Evolutionary conservation across 345 rosid species (phyloP).

Genomic region (Populus ilicifolia): DNA sequence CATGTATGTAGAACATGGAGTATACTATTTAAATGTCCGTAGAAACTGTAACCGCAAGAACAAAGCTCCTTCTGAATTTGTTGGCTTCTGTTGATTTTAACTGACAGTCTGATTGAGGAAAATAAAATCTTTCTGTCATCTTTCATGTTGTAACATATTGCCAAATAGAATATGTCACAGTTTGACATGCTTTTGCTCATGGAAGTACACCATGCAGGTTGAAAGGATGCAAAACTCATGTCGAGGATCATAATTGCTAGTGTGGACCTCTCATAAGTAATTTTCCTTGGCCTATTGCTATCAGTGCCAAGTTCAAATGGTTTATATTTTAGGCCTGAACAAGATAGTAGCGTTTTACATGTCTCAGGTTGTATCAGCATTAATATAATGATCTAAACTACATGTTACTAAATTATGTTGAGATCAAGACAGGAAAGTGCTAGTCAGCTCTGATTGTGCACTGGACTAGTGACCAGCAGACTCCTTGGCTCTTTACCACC

Average conservation of each 20-base stretch:
- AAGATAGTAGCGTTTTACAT: not conserved
- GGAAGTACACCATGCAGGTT: conserved; percentile 14
- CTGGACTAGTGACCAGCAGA: not conserved
- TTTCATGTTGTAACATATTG: not conserved
- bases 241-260: conserved; percentile 10
- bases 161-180: not conserved
- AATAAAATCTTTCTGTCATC: not conserved
- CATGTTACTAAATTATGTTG: not conserved
- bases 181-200: conserved; percentile 18
- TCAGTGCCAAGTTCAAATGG: not conserved
- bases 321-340: not conserved
- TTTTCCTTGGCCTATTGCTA: conserved; percentile 3
- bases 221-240: conserved; percentile 19
- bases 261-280: conserved; percentile 15
- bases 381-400: not conserved
- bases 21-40: not conserved
- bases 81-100: not conserved
- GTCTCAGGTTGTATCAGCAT: not conserved
- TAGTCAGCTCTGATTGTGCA: not conserved
- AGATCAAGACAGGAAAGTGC: not conserved
- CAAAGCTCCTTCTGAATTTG: not conserved
- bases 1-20: not conserved
- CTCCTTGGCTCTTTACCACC: no score
- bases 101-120: not conserved
- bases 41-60: not conserved